phyloP scores from a whole-genome alignment of 257 asterid genomes.

The Solanum gracilifrons region DNA sequence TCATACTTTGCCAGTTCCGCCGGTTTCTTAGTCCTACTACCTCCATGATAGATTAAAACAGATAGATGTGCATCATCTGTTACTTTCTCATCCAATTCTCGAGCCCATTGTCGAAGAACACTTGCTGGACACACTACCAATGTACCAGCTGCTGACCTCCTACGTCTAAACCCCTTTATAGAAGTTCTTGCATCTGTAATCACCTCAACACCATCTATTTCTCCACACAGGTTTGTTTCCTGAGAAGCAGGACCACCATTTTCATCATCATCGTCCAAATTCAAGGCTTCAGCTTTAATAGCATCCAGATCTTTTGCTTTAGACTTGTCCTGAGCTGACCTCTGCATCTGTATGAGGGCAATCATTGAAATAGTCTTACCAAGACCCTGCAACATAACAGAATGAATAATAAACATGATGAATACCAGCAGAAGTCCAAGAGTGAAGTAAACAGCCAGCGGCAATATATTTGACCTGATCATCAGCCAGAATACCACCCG shows the following conservation, averaged over 20 bases:
- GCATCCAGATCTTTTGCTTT: conserved; percentile 32
- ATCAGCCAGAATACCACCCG: conserved; percentile 97
- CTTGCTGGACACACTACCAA: conserved; percentile 98
- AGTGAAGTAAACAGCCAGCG: background rate
- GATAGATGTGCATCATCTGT: conserved; percentile 35
- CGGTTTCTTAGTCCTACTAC: conserved; percentile 71
- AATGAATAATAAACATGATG: background rate
- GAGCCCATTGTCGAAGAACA: conserved; percentile 93
- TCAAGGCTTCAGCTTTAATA: conserved; percentile 52
- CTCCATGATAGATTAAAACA: conserved; percentile 80
- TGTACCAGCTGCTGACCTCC: conserved; percentile 87
- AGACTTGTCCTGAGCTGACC: conserved; percentile 32
- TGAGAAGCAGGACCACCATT: conserved; percentile 28
- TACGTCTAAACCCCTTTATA: conserved; percentile 35
- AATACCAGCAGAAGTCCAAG: background rate
- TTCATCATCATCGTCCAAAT: conserved; percentile 83
- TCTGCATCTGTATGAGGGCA: conserved; percentile 82
- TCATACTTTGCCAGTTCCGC: conserved; percentile 61
- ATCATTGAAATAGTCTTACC: conserved; percentile 95
- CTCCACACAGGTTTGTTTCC: conserved; percentile 26
- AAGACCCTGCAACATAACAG: conserved; percentile 57
- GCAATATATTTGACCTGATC: conserved; percentile 62
- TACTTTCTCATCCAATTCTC: conserved; percentile 86
- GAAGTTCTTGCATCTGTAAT: conserved; percentile 44
- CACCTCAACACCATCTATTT: conserved; percentile 36